Base-by-base conservation (phyloP, 805 yeast species). In the Maudiozyma barnettii region DNA sequence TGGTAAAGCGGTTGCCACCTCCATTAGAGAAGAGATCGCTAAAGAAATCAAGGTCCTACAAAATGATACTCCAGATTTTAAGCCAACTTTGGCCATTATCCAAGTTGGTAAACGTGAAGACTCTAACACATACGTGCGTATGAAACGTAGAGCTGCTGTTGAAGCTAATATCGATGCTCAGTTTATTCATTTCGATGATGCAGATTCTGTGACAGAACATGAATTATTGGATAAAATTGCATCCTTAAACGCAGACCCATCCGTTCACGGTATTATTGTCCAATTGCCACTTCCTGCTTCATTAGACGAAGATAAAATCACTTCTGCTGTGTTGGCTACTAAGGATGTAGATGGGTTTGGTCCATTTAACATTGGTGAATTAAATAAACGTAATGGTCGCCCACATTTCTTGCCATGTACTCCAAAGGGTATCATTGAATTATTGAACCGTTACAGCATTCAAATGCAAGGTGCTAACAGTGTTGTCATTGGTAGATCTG, bases 261-360 rank as follows among this genome's bases (percentile, higher is more conserved):
- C 75, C 13, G 88, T 88, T 40, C 87, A 91, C 64, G 99, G 99
- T 44, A 71, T 91, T 26, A 73, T 91, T 51, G 82, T 91, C 48
- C 99, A 90, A 71, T 75, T 91, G 54, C 99, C 99, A 4, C 71
- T 91, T 48, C 99, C 98, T 31, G 64, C 68, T 29, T 85, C 81
- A 59, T 72, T 90, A 49, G 78, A 85, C 62, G 98, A 91, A 70
- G 79, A 83, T 41, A 66, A 68, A 43, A 74, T 93, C 55, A 93
- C 98, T 43, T 80, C 82, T 59, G 75, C 89, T 1, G 97, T 91
- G n/a, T 67, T 74, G 10, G 77, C 85, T 14, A 79, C 76, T 40
- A 91, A 91, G 69, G 99, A 91, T 60, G 96, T 93, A 42, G 99
- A 91, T 65, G 99, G 99, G 1, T 93, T 91, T 60, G 93, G 90